Evolutionary conservation across 2,329 filamentous ascomycete genomes (phyloP).

Genomic region (Trichoderma koningiopsis): DNA sequence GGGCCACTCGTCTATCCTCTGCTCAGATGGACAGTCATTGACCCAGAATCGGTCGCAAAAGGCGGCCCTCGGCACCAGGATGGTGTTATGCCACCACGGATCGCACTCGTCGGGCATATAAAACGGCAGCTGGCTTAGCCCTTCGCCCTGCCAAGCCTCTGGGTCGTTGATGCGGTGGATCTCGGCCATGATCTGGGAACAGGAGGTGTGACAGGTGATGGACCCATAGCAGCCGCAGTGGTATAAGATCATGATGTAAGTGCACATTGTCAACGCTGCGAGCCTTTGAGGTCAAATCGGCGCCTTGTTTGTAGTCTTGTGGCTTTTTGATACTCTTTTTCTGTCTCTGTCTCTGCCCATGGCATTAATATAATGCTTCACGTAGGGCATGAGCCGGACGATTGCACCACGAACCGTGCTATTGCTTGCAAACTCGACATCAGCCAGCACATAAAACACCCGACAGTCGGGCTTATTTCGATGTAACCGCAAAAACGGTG

Average conservation of each 20-base stretch:
- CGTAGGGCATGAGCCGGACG: background rate
- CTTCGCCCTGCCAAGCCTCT: constrained; percentile 32
- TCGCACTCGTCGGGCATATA: constrained; percentile 31
- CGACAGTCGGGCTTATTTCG: background rate
- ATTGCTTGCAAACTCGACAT: background rate
- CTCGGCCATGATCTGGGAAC: constrained; percentile 32
- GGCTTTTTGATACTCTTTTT: background rate
- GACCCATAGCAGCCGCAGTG: constrained; percentile 35
- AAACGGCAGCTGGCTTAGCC: constrained; percentile 33
- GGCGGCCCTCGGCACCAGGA: constrained; percentile 6
- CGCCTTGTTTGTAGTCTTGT: background rate
- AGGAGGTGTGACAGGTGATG: constrained; percentile 33
- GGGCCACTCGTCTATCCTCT: background rate
- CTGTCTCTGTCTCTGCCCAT: background rate
- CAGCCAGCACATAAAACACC: constrained; percentile 9
- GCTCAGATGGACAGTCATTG: constrained; percentile 10
- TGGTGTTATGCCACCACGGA: constrained; percentile 31
- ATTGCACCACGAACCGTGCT: background rate
- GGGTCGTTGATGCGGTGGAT: constrained; percentile 35
- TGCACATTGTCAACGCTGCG: constrained; percentile 32
- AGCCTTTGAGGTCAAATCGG: background rate
- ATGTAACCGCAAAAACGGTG: background rate
- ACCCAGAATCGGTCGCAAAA: constrained; percentile 24
- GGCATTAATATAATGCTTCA: background rate
- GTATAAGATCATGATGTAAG: constrained; percentile 34